Base-by-base conservation (phyloP, 352 stramenopile species). In the Thalassiosira livingstoniorum region DNA sequence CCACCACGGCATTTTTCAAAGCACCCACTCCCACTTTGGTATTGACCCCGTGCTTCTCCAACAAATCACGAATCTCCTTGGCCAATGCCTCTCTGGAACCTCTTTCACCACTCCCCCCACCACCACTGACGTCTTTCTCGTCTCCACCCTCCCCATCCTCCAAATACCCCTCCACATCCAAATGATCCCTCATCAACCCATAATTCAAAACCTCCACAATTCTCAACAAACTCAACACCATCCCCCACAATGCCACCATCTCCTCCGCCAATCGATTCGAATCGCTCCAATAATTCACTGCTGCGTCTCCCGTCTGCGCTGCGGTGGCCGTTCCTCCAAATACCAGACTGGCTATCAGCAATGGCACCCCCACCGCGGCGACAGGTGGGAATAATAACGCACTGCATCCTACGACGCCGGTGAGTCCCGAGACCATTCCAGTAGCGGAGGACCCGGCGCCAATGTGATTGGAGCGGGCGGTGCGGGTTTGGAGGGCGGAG, bases 261-360 rank as follows among this genome's bases (percentile, higher is more conserved):
- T 85, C 78, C 67, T 91, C 78, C 0, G 89, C 87, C 21, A 93
- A 34, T n/a, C 79, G 76, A 68, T 86, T 85, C 18, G 89, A 85
- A 68, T 92, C 87, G 25, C 82, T 90, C 43, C 81, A 92, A 68
- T 91, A 92, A 35, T 86, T 88, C 1, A 85, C 72, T 0, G 77
- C 80, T 43, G 90, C 87, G 62, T 82, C 81, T 35, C 89, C 85
- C 21, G 82, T 88, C 47, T 90, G 82, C 23, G 83, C 85, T 1
- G 80, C 78, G 0, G 85, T 89, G 2, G 89, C 82, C 15, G 65
- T 66, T 35, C 84, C 83, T 4, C 89, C 85, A 80, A 93, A 91
- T 11, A 92, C 78, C 25, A 93, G 65, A 7, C 82, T 90, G 1
- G 89, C 87, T 70, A 93, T 88, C 0, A 93, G 66, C 23, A 93